Evolutionary conservation across 306 rosid genomes (phyloP).

Genomic region (Rosa rugosa): DNA sequence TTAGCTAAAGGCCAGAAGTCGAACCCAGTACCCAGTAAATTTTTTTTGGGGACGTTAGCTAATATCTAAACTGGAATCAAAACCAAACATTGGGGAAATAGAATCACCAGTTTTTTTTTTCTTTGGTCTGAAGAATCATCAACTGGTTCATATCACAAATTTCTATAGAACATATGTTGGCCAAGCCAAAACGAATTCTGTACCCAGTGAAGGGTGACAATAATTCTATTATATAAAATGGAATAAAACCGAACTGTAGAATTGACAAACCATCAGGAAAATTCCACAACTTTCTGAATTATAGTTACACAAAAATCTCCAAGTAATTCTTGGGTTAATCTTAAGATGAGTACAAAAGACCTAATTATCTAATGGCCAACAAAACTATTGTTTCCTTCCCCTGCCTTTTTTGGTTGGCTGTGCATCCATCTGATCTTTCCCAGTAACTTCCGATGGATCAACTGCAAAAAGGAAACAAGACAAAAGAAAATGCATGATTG

Average conservation of each 20-base stretch:
- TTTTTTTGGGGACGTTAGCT: too few relatives aligned
- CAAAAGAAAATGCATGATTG: background rate
- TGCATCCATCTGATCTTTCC: slow-evolving; percentile 73
- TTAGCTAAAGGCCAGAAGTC: too few relatives aligned
- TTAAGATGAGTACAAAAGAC: slow-evolving; percentile 18
- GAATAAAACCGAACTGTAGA: background rate
- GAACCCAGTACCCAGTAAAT: too few relatives aligned
- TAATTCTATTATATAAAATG: background rate
- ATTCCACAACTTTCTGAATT: slow-evolving; percentile 9
- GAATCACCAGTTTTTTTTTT: background rate
- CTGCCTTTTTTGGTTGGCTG: slow-evolving; percentile 80
- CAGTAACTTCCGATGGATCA: slow-evolving; percentile 73
- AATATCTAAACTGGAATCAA: background rate
- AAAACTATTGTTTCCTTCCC: slow-evolving; percentile 70
- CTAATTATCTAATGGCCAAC: slow-evolving; percentile 25
- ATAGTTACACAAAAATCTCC: slow-evolving; percentile 15
- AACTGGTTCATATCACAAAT: background rate
- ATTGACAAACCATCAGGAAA: slow-evolving; percentile 11
- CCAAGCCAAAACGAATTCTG: background rate
- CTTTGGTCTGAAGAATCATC: background rate
- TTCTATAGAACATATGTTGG: background rate
- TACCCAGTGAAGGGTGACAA: background rate
- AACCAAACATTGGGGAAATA: background rate
- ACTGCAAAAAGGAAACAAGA: slow-evolving; percentile 39
- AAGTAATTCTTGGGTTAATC: slow-evolving; percentile 20